Conservation (phyloP, 495 filamentous ascomycete genomes). For the Antarctomyces pellizariae region DNA sequence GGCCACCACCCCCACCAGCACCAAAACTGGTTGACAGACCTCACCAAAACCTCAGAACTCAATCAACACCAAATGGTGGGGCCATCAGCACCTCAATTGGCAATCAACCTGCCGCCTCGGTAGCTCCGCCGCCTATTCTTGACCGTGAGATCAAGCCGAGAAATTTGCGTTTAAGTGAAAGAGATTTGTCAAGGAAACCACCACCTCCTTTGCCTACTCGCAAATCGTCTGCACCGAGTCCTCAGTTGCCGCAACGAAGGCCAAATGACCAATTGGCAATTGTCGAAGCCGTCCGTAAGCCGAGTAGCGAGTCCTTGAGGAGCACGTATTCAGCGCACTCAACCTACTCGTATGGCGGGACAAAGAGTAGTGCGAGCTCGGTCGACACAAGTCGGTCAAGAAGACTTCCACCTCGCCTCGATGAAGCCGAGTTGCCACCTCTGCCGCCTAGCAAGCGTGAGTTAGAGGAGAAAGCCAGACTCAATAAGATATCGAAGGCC, state of each 20-base stretch:
- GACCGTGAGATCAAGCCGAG: too few relatives aligned
- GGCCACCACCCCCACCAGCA: slow-evolving; percentile 26
- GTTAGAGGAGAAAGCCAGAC: slow-evolving; percentile 3
- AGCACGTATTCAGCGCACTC: too few relatives aligned
- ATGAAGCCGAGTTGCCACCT: slow-evolving; percentile 24
- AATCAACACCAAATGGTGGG: slow-evolving; percentile 6
- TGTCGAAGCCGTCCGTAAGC: slow-evolving; percentile 7
- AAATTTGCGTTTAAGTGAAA: too few relatives aligned
- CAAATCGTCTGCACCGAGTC: slow-evolving; percentile 3
- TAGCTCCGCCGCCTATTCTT: slow-evolving; percentile 29
- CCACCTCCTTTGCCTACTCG: slow-evolving; percentile 10
- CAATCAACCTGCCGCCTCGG: slow-evolving; percentile 13
- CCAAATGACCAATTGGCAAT: slow-evolving; percentile 8
- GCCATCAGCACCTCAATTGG: slow-evolving; percentile 7
- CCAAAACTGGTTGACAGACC: slow-evolving; percentile 11
- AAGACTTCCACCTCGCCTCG: slow-evolving; percentile 23
- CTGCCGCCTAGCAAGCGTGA: slow-evolving; percentile 13
- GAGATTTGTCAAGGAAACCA: slow-evolving; percentile 8
- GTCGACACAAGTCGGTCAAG: slow-evolving; percentile 7
- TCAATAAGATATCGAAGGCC: too few relatives aligned
- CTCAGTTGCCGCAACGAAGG: slow-evolving; percentile 5
- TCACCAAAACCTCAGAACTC: slow-evolving; percentile 7
- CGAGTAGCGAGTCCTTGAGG: neutral
- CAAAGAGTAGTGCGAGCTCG: too few relatives aligned
- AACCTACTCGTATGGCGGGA: too few relatives aligned